These are phyloP conservation scores for Coemansia sp. DNA, from an alignment of 192 early-diverging fungal genomes.

Conservation along the genomic window DNA sequence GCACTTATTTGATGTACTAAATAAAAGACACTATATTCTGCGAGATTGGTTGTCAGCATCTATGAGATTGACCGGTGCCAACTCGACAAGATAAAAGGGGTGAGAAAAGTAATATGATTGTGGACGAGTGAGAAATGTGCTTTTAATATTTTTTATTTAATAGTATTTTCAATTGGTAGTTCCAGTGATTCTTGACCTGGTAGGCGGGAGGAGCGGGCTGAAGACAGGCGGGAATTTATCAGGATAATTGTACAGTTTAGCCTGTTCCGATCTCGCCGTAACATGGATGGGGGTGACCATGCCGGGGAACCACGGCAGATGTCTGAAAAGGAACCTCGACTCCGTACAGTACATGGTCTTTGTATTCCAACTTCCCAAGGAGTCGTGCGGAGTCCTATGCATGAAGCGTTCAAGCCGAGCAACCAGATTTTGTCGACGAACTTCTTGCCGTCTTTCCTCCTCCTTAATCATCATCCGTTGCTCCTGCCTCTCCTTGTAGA, in stretches of 20 bases:
- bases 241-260: slow-evolving; percentile 9
- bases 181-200: background rate
- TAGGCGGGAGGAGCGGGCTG: slow-evolving; percentile 1
- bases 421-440: background rate
- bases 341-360: slow-evolving; percentile 35
- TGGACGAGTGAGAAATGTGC: too few relatives aligned
- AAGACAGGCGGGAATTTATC: slow-evolving; percentile 4
- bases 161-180: background rate
- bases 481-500: slow-evolving; percentile 21
- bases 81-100: too few relatives aligned
- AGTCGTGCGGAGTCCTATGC: slow-evolving; percentile 5
- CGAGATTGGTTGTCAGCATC: too few relatives aligned
- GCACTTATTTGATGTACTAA: too few relatives aligned
- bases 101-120: too few relatives aligned
- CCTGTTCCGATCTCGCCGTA: slow-evolving; percentile 24
- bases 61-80: too few relatives aligned
- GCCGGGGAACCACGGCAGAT: slow-evolving; percentile 38
- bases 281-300: slow-evolving; percentile 22
- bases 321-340: slow-evolving; percentile 32
- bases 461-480: slow-evolving; percentile 21
- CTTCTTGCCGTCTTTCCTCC: slow-evolving; percentile 1
- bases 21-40: too few relatives aligned
- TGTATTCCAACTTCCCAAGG: slow-evolving; percentile 3
- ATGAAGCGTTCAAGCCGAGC: slow-evolving; percentile 3
- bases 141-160: too few relatives aligned